Evolutionary conservation across 257 asterid species (phyloP).

Genomic region (Linderniella brevidens): DNA sequence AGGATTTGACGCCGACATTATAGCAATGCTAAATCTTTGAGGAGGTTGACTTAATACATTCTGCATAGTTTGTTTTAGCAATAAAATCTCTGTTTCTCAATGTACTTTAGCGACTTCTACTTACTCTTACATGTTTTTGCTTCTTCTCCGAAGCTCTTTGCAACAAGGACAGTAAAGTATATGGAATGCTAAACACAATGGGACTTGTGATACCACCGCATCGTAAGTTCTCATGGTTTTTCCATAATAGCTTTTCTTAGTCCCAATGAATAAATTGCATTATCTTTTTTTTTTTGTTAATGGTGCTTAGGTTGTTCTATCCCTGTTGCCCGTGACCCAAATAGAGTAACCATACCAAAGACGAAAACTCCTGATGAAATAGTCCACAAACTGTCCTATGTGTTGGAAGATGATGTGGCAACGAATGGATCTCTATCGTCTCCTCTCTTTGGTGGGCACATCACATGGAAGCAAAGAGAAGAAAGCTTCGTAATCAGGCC

Average conservation of each 20-base stretch:
- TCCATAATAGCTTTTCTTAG: background rate
- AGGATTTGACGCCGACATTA: too few relatives aligned
- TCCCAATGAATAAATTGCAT: constrained; percentile 1
- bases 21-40: too few relatives aligned
- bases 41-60: too few relatives aligned
- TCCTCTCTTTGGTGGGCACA: constrained; percentile 88
- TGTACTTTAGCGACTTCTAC: background rate
- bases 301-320: constrained; percentile 51
- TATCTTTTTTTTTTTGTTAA: background rate
- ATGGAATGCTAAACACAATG: constrained; percentile 52
- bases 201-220: constrained; percentile 76
- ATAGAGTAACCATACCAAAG: constrained; percentile 48
- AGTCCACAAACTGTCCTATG: constrained; percentile 45
- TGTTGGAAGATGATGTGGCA: constrained; percentile 34
- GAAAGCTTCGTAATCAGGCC: constrained; percentile 69
- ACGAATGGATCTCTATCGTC: constrained; percentile 39
- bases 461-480: constrained; percentile 72
- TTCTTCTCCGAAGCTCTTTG: constrained; percentile 49
- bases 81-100: background rate
- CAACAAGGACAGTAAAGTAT: constrained; percentile 81
- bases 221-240: constrained; percentile 38
- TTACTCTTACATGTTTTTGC: constrained; percentile 3
- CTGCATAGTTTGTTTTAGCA: too few relatives aligned
- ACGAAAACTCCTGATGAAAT: constrained; percentile 32
- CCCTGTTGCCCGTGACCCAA: constrained; percentile 55